These are phyloP conservation scores for Fusarium sp. DNA, from an alignment of 2,329 filamentous ascomycete genomes.

Conservation along the genomic window DNA sequence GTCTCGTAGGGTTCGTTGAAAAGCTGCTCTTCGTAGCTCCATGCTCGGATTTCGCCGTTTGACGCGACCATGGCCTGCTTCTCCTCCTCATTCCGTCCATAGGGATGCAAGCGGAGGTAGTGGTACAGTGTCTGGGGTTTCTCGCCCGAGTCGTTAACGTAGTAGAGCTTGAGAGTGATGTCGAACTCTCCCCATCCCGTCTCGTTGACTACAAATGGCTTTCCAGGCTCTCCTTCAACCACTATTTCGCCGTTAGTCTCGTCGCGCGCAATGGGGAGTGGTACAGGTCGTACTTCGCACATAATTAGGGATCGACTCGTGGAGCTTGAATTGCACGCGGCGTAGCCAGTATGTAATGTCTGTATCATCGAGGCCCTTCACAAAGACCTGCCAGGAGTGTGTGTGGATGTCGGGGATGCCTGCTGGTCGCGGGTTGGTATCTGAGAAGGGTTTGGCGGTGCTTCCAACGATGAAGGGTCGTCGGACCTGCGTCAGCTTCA, in stretches of 20 bases:
- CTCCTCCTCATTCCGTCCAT: constrained; percentile 83
- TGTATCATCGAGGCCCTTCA: constrained; percentile 88
- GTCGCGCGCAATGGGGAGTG: not conserved
- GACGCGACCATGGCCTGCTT: constrained; percentile 69
- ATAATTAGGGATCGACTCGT: constrained; percentile 95
- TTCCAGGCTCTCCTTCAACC: constrained; percentile 77
- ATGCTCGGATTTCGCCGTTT: constrained; percentile 76
- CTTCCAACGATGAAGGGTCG: constrained; percentile 81
- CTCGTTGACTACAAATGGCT: constrained; percentile 85
- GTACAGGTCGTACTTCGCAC: constrained; percentile 72
- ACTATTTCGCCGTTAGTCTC: constrained; percentile 54
- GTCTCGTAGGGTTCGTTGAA: constrained; percentile 97
- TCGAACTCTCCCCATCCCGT: constrained; percentile 99
- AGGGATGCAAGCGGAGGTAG: constrained; percentile 90
- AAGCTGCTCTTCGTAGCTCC: constrained; percentile 92
- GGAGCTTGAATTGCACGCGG: constrained; percentile 97
- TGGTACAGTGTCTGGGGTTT: constrained; percentile 98
- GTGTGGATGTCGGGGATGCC: constrained; percentile 90
- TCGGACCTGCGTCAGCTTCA: constrained; percentile 73
- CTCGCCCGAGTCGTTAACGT: constrained; percentile 86
- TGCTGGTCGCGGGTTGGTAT: constrained; percentile 81
- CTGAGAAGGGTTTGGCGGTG: constrained; percentile 83
- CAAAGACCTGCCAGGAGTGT: constrained; percentile 95
- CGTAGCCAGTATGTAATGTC: constrained; percentile 96
- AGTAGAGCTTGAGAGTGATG: constrained; percentile 95